Evolutionary conservation across 2,329 filamentous ascomycete genomes (phyloP).

Genomic region (Aspergillus japonicus): DNA sequence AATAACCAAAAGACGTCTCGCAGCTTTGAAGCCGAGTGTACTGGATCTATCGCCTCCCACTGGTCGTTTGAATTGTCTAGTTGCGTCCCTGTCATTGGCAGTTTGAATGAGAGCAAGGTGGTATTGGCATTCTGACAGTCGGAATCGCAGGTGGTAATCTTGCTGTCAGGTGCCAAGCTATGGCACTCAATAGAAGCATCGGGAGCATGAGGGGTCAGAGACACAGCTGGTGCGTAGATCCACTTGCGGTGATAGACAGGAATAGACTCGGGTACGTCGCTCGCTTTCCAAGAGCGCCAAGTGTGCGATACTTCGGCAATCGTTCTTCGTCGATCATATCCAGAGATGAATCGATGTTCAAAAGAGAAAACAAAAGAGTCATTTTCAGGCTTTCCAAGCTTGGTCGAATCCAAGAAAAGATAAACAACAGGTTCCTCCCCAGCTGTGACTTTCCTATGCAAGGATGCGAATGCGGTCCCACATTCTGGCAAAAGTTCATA

Average conservation of each 20-base stretch:
- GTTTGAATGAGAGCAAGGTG: constrained; percentile 30
- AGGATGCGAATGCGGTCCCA: constrained; percentile 54
- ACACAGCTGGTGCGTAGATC: constrained; percentile 21
- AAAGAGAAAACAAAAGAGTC: constrained; percentile 60
- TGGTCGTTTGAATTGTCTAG: constrained; percentile 14
- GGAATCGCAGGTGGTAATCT: constrained; percentile 15
- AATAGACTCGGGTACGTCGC: constrained; percentile 18
- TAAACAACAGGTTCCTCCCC: constrained; percentile 42
- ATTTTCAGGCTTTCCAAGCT: constrained; percentile 45
- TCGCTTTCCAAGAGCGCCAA: constrained; percentile 44
- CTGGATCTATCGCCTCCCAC: constrained; percentile 31
- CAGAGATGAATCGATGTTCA: constrained; percentile 47
- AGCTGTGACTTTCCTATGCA: constrained; percentile 49
- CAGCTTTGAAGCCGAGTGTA: constrained; percentile 26
- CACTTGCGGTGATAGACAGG: constrained; percentile 34
- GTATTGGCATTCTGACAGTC: constrained; percentile 34
- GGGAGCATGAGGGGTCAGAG: constrained; percentile 20
- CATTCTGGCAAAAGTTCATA: constrained; percentile 57
- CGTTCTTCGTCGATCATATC: constrained; percentile 47
- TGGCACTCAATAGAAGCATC: constrained; percentile 21
- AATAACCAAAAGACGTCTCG: constrained; percentile 34
- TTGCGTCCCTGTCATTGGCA: constrained; percentile 20
- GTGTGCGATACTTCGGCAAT: constrained; percentile 48
- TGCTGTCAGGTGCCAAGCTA: constrained; percentile 17
- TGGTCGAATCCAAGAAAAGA: constrained; percentile 59